These are phyloP conservation scores for Ambrosiella xylebori DNA, from an alignment of 2,329 filamentous ascomycete genomes.

Conservation along the genomic window DNA sequence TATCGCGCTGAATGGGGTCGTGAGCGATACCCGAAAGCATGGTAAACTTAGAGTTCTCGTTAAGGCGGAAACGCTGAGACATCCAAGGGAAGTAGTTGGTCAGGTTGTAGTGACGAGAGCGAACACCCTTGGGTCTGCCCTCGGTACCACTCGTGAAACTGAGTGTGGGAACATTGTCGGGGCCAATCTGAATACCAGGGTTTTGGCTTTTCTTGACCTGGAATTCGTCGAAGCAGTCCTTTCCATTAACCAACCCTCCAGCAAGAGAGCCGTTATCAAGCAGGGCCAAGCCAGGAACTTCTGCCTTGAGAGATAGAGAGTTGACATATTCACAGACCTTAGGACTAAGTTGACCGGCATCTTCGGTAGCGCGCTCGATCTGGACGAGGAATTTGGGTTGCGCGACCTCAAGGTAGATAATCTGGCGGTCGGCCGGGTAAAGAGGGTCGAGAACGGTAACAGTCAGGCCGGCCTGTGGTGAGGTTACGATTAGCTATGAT, in stretches of 20 bases:
- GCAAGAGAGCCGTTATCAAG: slow-evolving; percentile 50
- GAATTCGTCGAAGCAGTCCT: slow-evolving; percentile 46
- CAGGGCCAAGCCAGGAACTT: slow-evolving; percentile 58
- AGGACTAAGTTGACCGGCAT: slow-evolving; percentile 31
- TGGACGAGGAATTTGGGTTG: slow-evolving; percentile 54
- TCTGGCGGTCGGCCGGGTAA: slow-evolving; percentile 44
- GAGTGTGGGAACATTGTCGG: slow-evolving; percentile 65
- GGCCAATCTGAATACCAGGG: slow-evolving; percentile 64
- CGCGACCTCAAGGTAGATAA: slow-evolving; percentile 60
- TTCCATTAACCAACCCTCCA: slow-evolving; percentile 49
- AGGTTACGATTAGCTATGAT: slow-evolving; percentile 26
- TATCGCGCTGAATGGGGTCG: slow-evolving; percentile 41
- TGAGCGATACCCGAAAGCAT: slow-evolving; percentile 76
- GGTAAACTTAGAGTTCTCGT: slow-evolving; percentile 57
- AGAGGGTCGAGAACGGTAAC: slow-evolving; percentile 58
- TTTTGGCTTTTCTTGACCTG: slow-evolving; percentile 33
- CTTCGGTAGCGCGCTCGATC: slow-evolving; percentile 54
- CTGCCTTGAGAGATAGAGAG: slow-evolving; percentile 53
- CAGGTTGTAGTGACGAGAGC: slow-evolving; percentile 71
- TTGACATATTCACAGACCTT: slow-evolving; percentile 49
- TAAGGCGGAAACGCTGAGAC: slow-evolving; percentile 63
- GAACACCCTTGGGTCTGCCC: slow-evolving; percentile 71
- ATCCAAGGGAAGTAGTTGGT: slow-evolving; percentile 89
- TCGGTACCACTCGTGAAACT: slow-evolving; percentile 60
- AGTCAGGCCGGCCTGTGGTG: slow-evolving; percentile 35